Evolutionary conservation across 139 green algal species (phyloP).

Genomic region (Zygnema cylindricum): DNA sequence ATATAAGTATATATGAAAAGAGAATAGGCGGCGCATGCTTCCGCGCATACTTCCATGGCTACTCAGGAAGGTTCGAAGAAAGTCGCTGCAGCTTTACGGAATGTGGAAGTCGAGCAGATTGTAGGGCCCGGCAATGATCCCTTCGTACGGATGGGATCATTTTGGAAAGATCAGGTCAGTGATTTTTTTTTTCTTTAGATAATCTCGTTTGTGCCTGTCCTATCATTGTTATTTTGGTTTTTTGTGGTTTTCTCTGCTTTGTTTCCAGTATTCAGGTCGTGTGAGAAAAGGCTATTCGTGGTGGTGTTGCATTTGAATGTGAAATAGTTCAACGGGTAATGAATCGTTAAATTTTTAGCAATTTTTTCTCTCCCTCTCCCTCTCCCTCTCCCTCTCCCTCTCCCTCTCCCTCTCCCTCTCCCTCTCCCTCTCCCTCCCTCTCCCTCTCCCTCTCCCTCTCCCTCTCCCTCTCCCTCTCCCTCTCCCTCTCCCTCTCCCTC

Average conservation of each 20-base stretch:
- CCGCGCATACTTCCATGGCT: too few relatives aligned
- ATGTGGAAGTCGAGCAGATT: neutral
- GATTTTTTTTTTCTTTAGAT: too few relatives aligned
- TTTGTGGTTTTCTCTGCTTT: too few relatives aligned
- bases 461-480: neutral
- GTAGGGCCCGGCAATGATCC: neutral
- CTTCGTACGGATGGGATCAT: neutral
- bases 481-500: neutral
- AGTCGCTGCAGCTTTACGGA: neutral
- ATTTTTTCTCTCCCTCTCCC: conserved; percentile 2
- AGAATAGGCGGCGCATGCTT: too few relatives aligned
- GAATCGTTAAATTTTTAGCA: neutral
- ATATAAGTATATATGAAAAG: too few relatives aligned
- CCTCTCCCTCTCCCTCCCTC: neutral
- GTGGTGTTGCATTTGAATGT: too few relatives aligned
- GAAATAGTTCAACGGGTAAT: too few relatives aligned
- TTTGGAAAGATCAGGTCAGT: neutral
- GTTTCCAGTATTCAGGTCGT: too few relatives aligned
- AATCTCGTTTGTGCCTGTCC: too few relatives aligned
- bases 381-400: conserved; percentile 6
- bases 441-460: neutral
- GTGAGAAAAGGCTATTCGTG: too few relatives aligned
- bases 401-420: neutral
- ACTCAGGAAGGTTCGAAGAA: too few relatives aligned
- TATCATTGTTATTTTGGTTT: too few relatives aligned